These are phyloP conservation scores for Chlamydomonas asymmetrica DNA, from an alignment of 139 green algal species.

Conservation along the genomic window DNA sequence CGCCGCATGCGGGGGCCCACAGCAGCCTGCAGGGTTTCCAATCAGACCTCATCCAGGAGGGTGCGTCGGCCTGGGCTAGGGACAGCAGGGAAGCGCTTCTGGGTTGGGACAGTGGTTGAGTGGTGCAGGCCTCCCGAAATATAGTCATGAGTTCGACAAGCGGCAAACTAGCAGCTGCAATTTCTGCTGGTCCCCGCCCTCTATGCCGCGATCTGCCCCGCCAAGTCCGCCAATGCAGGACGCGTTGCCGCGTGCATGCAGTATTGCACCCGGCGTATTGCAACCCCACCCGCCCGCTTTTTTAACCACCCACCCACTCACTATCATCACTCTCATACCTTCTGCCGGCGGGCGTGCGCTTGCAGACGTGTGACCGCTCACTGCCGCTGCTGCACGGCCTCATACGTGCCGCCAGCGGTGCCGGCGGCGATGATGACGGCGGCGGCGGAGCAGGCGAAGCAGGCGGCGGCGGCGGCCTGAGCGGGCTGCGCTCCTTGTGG, in stretches of 20 bases:
- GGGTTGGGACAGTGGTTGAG: too few relatives aligned
- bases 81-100: background rate
- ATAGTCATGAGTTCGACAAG: too few relatives aligned
- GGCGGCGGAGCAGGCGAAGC: too few relatives aligned
- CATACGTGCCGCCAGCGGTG: too few relatives aligned
- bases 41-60: too few relatives aligned
- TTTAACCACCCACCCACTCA: background rate
- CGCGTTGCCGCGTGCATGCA: background rate
- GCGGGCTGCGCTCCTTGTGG: constrained; percentile 18
- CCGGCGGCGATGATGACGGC: too few relatives aligned
- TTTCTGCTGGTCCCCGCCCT: background rate
- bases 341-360: background rate
- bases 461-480: constrained; percentile 12
- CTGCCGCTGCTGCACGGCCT: constrained; percentile 8
- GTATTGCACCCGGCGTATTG: background rate
- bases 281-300: background rate
- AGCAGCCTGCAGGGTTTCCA: background rate
- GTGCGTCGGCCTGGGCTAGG: too few relatives aligned
- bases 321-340: background rate
- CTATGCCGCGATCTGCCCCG: background rate
- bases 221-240: background rate
- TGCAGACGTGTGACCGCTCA: background rate
- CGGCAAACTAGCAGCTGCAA: too few relatives aligned
- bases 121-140: too few relatives aligned
- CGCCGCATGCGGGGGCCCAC: background rate